Conservation (phyloP, 1,284 basidiomycete species). For the Naganishia sp. region DNA sequence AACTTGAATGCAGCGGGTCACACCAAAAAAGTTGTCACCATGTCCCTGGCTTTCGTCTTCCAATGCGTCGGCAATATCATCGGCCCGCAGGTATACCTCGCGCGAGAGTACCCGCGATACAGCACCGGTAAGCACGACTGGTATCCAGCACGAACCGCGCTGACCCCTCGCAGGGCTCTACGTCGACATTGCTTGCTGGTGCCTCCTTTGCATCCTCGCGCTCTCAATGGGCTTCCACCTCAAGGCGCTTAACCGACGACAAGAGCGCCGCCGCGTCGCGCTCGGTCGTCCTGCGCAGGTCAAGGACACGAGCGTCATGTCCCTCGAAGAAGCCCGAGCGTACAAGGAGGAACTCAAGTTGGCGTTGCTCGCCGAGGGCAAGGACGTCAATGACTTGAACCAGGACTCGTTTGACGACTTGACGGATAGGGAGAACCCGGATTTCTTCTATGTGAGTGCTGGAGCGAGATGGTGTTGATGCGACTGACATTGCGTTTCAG, state of each 20-base stretch:
- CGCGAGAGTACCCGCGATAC: slow-evolving; percentile 43
- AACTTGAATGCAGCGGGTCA: slow-evolving; percentile 47
- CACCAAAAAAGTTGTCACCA: slow-evolving; percentile 47
- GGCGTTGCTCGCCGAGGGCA: slow-evolving; percentile 37
- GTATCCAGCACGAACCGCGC: background rate
- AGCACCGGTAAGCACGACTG: slow-evolving; percentile 34
- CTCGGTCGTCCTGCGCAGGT: slow-evolving; percentile 45
- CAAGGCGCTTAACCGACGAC: slow-evolving; percentile 42
- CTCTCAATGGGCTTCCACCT: slow-evolving; percentile 49
- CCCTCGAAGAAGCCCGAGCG: slow-evolving; percentile 38
- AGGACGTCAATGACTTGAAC: slow-evolving; percentile 36
- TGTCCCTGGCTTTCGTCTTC: slow-evolving; percentile 42
- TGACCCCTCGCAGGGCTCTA: slow-evolving; percentile 36
- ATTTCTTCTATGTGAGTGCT: slow-evolving; percentile 14
- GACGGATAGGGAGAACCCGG: slow-evolving; percentile 39
- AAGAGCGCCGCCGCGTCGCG: slow-evolving; percentile 46
- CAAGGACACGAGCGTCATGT: slow-evolving; percentile 49
- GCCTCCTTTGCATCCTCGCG: slow-evolving; percentile 41
- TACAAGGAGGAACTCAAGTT: slow-evolving; percentile 39
- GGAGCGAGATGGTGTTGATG: too few relatives aligned
- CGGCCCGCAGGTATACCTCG: slow-evolving; percentile 48
- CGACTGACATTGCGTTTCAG: too few relatives aligned
- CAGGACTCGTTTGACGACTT: slow-evolving; percentile 41
- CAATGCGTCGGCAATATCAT: slow-evolving; percentile 45
- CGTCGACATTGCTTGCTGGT: slow-evolving; percentile 47